Evolutionary conservation across 495 filamentous ascomycete species (phyloP).

Genomic region (Xylaria longipes): DNA sequence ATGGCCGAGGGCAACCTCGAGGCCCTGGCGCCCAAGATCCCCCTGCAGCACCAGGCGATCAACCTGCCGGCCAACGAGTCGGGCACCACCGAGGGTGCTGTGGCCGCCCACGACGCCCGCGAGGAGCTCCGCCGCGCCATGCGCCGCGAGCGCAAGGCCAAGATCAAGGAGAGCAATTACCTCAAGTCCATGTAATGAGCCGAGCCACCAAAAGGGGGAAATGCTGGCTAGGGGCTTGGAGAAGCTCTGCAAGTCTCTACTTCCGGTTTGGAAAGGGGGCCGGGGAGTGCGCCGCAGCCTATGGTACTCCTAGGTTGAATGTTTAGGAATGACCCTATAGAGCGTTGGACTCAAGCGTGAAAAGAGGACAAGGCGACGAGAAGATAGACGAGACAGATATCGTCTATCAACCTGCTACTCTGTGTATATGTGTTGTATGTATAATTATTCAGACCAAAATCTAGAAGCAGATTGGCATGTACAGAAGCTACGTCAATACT

Average conservation of each 20-base stretch:
- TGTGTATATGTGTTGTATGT: slow-evolving; percentile 21
- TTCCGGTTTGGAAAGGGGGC: not conserved
- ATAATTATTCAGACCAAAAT: not conserved
- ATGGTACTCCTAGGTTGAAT: not conserved
- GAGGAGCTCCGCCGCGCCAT: slow-evolving; percentile 72
- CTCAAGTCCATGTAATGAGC: slow-evolving; percentile 73
- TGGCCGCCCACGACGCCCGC: slow-evolving; percentile 63
- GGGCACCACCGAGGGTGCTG: slow-evolving; percentile 61
- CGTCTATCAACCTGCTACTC: not conserved
- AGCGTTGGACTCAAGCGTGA: not conserved
- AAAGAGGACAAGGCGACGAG: not conserved
- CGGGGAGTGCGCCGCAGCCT: not conserved
- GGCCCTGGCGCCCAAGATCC: slow-evolving; percentile 72
- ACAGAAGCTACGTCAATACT: not conserved
- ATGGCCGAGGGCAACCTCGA: slow-evolving; percentile 69
- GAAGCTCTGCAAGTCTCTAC: not conserved
- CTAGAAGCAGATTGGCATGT: not conserved
- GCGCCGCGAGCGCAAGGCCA: slow-evolving; percentile 73
- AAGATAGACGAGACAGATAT: slow-evolving; percentile 8
- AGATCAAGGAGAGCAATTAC: slow-evolving; percentile 94
- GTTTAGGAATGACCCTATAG: not conserved
- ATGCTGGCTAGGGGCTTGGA: not conserved
- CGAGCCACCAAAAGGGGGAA: not conserved
- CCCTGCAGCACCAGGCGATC: slow-evolving; percentile 80
- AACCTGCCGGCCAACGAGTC: slow-evolving; percentile 75